phyloP scores from a whole-genome alignment of 306 rosid species.

The Benincasa hispida region DNA sequence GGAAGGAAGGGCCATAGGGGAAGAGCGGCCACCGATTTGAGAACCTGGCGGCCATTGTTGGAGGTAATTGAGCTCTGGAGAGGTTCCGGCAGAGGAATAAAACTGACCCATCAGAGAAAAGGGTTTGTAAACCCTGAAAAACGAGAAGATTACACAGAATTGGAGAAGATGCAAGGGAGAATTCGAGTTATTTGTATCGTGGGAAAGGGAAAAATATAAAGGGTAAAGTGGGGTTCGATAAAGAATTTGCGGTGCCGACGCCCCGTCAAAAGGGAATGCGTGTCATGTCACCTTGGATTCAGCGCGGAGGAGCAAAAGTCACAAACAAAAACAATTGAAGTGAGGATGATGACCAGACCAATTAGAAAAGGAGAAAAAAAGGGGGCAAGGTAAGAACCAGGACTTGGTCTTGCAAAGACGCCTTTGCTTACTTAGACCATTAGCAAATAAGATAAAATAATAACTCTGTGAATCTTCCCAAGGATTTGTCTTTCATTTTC shows the following conservation, averaged over 20 bases:
- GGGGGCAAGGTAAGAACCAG: background rate
- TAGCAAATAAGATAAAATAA: background rate
- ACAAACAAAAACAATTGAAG: background rate
- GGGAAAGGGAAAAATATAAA: background rate
- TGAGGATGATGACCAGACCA: background rate
- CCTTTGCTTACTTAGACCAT: slow-evolving; percentile 5
- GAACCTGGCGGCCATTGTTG: slow-evolving; percentile 2
- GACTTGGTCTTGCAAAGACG: background rate
- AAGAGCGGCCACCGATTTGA: slow-evolving; percentile 12
- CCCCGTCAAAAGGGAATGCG: slow-evolving; percentile 2
- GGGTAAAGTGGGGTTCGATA: background rate
- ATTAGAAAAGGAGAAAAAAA: background rate
- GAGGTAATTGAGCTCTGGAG: slow-evolving; percentile 5
- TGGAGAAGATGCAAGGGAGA: background rate
- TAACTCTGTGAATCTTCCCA: background rate
- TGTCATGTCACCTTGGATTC: background rate
- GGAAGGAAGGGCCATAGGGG: background rate
- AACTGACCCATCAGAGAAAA: slow-evolving; percentile 50
- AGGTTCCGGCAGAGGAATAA: slow-evolving; percentile 23
- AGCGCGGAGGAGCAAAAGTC: background rate
- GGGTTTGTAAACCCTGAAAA: background rate
- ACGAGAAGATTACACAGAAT: background rate
- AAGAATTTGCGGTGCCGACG: background rate
- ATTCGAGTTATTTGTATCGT: background rate
- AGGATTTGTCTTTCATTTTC: background rate